Percentiles rank a stretch among this genome's conserved stretches.
Conservation (phyloP, 192 early-diverging fungal species). For the Dispira simplex region DNA sequence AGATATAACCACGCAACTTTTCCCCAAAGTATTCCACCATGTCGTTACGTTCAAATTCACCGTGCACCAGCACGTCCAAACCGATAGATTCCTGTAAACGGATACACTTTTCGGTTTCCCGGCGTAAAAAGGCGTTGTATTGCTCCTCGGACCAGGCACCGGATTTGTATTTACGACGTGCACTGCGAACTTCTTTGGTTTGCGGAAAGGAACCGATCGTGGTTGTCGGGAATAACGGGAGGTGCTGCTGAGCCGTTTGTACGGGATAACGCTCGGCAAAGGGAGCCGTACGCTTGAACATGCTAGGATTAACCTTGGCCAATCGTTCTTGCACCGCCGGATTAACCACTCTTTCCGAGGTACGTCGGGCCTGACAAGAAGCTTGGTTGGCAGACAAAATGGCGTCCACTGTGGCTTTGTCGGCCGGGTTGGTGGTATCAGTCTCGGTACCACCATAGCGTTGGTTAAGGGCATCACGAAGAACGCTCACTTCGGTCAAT, state of each 20-base stretch:
- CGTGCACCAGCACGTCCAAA: conserved; percentile 93
- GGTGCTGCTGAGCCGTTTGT: conserved; percentile 62
- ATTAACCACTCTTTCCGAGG: conserved; percentile 71
- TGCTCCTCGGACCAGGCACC: conserved; percentile 45
- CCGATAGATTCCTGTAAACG: conserved; percentile 78
- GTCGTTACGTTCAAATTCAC: conserved; percentile 93
- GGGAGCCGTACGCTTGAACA: conserved; percentile 55
- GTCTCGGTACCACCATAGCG: conserved; percentile 18
- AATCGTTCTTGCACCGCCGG: conserved; percentile 63
- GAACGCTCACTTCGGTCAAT: conserved; percentile 59
- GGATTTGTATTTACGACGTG: conserved; percentile 81
- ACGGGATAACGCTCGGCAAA: conserved; percentile 54
- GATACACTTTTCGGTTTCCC: conserved; percentile 72
- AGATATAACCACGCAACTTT: conserved; percentile 81
- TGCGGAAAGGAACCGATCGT: conserved; percentile 98
- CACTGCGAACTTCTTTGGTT: conserved; percentile 88
- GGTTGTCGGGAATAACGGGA: conserved; percentile 90
- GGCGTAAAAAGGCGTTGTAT: conserved; percentile 74
- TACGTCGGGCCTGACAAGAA: conserved; percentile 47
- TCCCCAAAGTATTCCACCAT: conserved; percentile 99
- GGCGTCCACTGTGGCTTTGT: conserved; percentile 38
- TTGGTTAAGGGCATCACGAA: conserved; percentile 29
- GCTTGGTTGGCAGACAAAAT: conserved; percentile 55
- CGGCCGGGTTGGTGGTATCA: conserved; percentile 16
- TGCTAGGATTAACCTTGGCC: conserved; percentile 42